Evolutionary conservation across 1,284 basidiomycete genomes (phyloP).

Genomic region (Meira miltonrushii): DNA sequence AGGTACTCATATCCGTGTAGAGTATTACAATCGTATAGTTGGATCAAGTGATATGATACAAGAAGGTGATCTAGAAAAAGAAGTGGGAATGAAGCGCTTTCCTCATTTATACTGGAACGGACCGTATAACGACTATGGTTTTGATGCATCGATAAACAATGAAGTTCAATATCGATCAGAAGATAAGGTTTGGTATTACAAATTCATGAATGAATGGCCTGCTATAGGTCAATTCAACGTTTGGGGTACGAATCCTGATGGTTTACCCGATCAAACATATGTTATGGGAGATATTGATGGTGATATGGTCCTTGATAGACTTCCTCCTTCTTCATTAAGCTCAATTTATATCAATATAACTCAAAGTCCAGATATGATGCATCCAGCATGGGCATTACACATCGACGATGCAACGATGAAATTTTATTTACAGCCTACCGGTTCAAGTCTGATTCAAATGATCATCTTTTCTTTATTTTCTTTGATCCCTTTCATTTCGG

Average conservation of each 20-base stretch:
- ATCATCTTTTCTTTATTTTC: not conserved
- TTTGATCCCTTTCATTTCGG: not conserved
- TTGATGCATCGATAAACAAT: slow-evolving; percentile 1
- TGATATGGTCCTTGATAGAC: slow-evolving; percentile 1
- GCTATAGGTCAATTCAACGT: slow-evolving; percentile 1
- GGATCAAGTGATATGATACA: slow-evolving; percentile 7
- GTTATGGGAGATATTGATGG: slow-evolving; percentile 4
- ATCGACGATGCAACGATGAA: not conserved
- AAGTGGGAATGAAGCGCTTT: not conserved
- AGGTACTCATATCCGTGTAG: slow-evolving; percentile 5
- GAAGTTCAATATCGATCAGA: not conserved
- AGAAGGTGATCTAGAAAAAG: slow-evolving; percentile 8
- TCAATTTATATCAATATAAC: not conserved
- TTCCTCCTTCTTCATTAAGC: slow-evolving; percentile 1
- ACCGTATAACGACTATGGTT: slow-evolving; percentile 6
- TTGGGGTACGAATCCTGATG: slow-evolving; percentile 4
- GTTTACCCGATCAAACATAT: slow-evolving; percentile 1
- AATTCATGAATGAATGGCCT: slow-evolving; percentile 7
- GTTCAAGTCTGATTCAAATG: not conserved
- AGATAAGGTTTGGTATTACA: not conserved
- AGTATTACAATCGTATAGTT: slow-evolving; percentile 8
- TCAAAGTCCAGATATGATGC: not conserved
- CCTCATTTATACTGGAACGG: slow-evolving; percentile 8
- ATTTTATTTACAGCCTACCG: not conserved
- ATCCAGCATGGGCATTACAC: not conserved